Conservation (phyloP, 345 rosid species). For the Lepidium didymum region DNA sequence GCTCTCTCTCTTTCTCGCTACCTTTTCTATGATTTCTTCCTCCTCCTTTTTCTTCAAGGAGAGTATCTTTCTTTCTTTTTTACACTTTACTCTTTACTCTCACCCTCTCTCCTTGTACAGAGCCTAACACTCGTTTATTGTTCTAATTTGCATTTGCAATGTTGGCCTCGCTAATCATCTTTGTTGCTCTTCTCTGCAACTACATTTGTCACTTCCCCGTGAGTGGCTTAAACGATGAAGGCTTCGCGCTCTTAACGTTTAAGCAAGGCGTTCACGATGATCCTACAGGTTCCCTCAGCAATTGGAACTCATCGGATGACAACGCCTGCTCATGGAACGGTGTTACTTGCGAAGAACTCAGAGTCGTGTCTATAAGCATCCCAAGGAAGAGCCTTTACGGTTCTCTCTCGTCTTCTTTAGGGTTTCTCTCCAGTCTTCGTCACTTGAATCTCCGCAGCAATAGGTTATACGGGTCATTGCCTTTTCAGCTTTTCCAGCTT, state of each 20-base stretch:
- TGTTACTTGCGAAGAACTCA: conserved; percentile 72
- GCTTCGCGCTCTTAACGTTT: conserved; percentile 65
- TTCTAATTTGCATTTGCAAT: conserved; percentile 18
- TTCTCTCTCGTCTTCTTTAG: conserved; percentile 70
- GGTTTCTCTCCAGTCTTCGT: conserved; percentile 73
- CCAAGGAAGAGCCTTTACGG: conserved; percentile 80
- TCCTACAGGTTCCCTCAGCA: conserved; percentile 69
- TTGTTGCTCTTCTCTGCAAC: conserved; percentile 34
- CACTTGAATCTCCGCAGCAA: conserved; percentile 84
- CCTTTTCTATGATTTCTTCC: conserved; percentile 14
- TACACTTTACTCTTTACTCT: conserved; percentile 12
- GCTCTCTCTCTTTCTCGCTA: neutral
- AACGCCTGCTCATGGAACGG: conserved; percentile 92
- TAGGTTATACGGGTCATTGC: conserved; percentile 57
- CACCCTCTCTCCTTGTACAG: conserved; percentile 8
- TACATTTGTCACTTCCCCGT: conserved; percentile 9
- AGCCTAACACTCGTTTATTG: conserved; percentile 5
- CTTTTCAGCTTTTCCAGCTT: conserved; percentile 61
- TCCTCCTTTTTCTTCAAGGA: conserved; percentile 26
- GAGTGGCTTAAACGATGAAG: conserved; percentile 49
- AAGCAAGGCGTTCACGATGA: conserved; percentile 60
- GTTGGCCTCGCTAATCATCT: conserved; percentile 28
- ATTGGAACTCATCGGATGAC: conserved; percentile 76
- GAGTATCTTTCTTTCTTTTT: conserved; percentile 15
- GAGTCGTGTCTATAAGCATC: conserved; percentile 72